Percentiles rank a stretch among this genome's conserved stretches.
phyloP scores from a whole-genome alignment of 345 rosid species.

The Gossypium australe region DNA sequence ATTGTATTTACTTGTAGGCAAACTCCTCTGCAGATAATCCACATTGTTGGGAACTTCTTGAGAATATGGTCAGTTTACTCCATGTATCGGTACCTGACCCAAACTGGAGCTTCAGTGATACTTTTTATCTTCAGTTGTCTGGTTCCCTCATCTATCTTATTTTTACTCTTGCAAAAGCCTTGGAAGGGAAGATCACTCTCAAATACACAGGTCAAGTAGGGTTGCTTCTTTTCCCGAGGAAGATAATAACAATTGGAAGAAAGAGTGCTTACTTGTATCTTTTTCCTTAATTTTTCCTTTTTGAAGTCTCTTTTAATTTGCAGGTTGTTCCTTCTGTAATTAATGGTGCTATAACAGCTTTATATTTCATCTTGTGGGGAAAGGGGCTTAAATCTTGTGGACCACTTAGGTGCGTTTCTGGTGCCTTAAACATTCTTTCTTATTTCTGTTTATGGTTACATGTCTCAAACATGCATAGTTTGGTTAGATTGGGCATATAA shows the following conservation, averaged over 20 bases:
- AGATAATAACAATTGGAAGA: not conserved
- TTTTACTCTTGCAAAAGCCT: slow-evolving; percentile 80
- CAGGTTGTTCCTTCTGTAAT: slow-evolving; percentile 93
- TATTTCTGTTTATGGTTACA: not conserved
- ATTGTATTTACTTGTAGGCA: slow-evolving; percentile 45
- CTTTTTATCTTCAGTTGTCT: slow-evolving; percentile 86
- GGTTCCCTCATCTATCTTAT: slow-evolving; percentile 65
- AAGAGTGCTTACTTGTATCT: slow-evolving; percentile 10
- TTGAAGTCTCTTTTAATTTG: slow-evolving; percentile 22
- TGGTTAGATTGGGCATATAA: not conserved
- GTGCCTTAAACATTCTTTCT: slow-evolving; percentile 7
- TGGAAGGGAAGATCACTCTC: slow-evolving; percentile 96
- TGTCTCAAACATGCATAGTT: not conserved
- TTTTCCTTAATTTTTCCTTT: slow-evolving; percentile 1
- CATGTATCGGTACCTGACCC: slow-evolving; percentile 66
- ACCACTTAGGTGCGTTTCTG: slow-evolving; percentile 66
- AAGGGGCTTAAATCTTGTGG: slow-evolving; percentile 91
- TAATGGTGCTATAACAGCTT: slow-evolving; percentile 85
- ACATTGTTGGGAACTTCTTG: slow-evolving; percentile 64
- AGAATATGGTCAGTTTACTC: slow-evolving; percentile 98
- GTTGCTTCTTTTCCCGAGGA: not conserved
- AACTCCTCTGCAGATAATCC: slow-evolving; percentile 77
- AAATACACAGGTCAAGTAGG: slow-evolving; percentile 65
- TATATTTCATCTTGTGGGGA: slow-evolving; percentile 93
- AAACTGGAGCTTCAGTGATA: slow-evolving; percentile 80